phyloP scores from a whole-genome alignment of 1,284 basidiomycete genomes.

The Mycosarcoma mackinlayi region DNA sequence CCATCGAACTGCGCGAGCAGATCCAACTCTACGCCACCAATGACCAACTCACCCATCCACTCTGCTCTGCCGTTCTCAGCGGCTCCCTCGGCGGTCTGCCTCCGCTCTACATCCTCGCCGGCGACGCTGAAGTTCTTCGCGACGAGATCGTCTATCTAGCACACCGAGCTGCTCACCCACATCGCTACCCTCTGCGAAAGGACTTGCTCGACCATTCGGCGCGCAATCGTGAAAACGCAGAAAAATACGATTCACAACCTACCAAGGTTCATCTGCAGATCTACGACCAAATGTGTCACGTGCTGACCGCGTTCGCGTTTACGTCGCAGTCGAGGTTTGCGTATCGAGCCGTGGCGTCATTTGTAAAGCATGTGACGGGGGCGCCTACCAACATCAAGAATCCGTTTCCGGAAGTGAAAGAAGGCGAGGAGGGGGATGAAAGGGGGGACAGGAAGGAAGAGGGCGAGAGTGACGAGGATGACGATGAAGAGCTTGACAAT shows the following conservation, averaged over 20 bases:
- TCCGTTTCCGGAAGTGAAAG: constrained; percentile 47
- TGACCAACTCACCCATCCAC: constrained; percentile 82
- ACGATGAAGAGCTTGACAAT: constrained; percentile 27
- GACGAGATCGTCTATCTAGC: constrained; percentile 89
- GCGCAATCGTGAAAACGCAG: constrained; percentile 66
- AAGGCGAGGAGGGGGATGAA: constrained; percentile 15
- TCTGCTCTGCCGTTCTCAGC: constrained; percentile 79
- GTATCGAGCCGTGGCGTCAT: constrained; percentile 68
- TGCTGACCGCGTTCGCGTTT: constrained; percentile 70
- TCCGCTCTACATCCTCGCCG: constrained; percentile 82
- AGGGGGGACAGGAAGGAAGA: constrained; percentile 1
- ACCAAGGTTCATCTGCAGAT: constrained; percentile 90
- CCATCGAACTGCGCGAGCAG: constrained; percentile 71
- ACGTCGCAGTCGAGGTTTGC: constrained; percentile 69
- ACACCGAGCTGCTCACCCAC: constrained; percentile 89
- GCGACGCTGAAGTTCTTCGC: constrained; percentile 86
- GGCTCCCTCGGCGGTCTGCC: constrained; percentile 90
- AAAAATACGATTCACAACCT: constrained; percentile 71
- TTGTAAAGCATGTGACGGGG: constrained; percentile 67
- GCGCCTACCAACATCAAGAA: constrained; percentile 57
- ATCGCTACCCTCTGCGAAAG: constrained; percentile 77
- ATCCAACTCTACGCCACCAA: constrained; percentile 91
- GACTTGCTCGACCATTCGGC: constrained; percentile 72
- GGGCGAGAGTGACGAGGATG: constrained; percentile 5
- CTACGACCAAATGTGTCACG: constrained; percentile 71